A percentile compares a stretch with the other conserved stretches of the same genome.
phyloP scores from a whole-genome alignment of 495 filamentous ascomycete species.

The Aspergillus baeticus region DNA sequence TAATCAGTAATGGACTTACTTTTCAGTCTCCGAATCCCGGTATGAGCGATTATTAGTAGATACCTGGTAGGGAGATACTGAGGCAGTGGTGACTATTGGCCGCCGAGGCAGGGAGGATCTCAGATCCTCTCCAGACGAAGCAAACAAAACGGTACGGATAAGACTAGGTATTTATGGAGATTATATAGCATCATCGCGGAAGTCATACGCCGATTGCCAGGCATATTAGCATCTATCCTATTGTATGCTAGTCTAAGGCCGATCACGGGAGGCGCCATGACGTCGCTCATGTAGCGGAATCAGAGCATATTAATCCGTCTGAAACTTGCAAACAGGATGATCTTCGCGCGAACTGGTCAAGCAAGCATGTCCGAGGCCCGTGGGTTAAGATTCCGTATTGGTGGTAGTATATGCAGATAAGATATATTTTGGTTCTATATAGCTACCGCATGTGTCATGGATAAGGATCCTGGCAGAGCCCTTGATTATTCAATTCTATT shows the following conservation, averaged over 20 bases:
- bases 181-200: conserved; percentile 4
- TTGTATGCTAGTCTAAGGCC: neutral
- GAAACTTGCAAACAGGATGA: too few relatives aligned
- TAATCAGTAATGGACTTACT: neutral
- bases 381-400: neutral
- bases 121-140: neutral
- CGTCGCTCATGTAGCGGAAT: neutral
- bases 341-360: too few relatives aligned
- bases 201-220: neutral
- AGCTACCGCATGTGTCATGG: too few relatives aligned
- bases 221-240: neutral
- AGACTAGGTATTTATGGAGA: neutral
- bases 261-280: conserved; percentile 10
- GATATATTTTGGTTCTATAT: too few relatives aligned
- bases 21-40: neutral
- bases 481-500: too few relatives aligned
- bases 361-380: neutral
- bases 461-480: too few relatives aligned
- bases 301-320: too few relatives aligned
- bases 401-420: too few relatives aligned
- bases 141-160: neutral
- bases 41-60: neutral
- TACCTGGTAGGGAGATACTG: too few relatives aligned
- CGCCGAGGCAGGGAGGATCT: neutral
- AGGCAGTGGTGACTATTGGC: too few relatives aligned